Conservation (phyloP, 306 rosid genomes). For the Sophora flavescens region DNA sequence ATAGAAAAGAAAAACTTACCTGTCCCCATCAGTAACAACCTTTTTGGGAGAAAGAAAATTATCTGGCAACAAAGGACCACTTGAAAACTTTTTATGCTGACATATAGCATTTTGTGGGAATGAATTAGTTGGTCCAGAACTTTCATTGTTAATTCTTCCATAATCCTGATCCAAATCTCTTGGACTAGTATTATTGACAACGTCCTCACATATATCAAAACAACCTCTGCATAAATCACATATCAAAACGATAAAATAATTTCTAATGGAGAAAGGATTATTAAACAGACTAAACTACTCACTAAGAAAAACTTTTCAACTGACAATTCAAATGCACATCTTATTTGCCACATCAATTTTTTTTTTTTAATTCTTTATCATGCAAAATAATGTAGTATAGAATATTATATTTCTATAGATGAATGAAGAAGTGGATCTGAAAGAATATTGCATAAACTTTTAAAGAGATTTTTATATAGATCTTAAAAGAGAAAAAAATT, state of each 20-base stretch:
- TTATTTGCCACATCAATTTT: constrained; percentile 3
- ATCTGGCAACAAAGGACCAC: constrained; percentile 69
- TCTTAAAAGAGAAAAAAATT: neutral
- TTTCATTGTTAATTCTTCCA: constrained; percentile 66
- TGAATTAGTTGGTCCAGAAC: constrained; percentile 59
- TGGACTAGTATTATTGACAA: constrained; percentile 64
- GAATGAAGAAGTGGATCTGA: constrained; percentile 37
- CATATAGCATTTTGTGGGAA: constrained; percentile 51
- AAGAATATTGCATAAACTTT: constrained; percentile 41
- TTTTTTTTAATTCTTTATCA: constrained; percentile 22
- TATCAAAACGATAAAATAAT: constrained; percentile 20
- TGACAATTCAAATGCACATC: constrained; percentile 28
- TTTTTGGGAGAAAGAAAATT: constrained; percentile 58
- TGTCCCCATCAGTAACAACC: constrained; percentile 64
- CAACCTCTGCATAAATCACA: constrained; percentile 73
- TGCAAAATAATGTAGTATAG: neutral
- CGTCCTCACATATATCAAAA: constrained; percentile 73
- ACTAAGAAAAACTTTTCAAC: constrained; percentile 4
- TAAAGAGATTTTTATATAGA: constrained; percentile 6
- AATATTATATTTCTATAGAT: constrained; percentile 30
- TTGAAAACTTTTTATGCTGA: constrained; percentile 61
- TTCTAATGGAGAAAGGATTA: constrained; percentile 24
- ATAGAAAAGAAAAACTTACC: constrained; percentile 53
- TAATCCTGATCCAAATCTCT: constrained; percentile 56
- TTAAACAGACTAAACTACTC: constrained; percentile 8